phyloP scores from a whole-genome alignment of 2,329 filamentous ascomycete genomes.

The Amauroascus niger region DNA sequence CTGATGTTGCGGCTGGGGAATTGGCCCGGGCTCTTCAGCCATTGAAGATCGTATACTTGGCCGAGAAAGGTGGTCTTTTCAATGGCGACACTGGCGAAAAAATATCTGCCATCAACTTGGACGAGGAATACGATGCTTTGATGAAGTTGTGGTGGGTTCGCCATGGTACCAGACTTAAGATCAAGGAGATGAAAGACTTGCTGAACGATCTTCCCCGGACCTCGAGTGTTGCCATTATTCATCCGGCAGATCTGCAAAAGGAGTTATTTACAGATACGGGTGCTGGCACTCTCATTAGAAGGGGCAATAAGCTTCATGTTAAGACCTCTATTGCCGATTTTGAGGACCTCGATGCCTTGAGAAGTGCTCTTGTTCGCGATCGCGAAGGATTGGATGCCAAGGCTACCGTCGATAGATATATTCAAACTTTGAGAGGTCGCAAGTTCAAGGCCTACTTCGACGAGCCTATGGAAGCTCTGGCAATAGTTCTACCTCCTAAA shows the following conservation, averaged over 20 bases:
- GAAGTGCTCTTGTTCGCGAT: conserved; percentile 72
- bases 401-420: conserved; percentile 75
- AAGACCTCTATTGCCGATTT: conserved; percentile 64
- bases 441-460: conserved; percentile 92
- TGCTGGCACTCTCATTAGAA: conserved; percentile 81
- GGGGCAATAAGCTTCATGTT: conserved; percentile 79
- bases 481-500: conserved; percentile 69
- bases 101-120: conserved; percentile 93
- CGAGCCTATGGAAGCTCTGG: conserved; percentile 84
- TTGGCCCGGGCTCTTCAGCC: conserved; percentile 81
- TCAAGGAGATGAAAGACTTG: conserved; percentile 92
- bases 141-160: conserved; percentile 94
- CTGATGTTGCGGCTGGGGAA: conserved; percentile 90
- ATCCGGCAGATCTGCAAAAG: conserved; percentile 89
- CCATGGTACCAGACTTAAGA: conserved; percentile 91
- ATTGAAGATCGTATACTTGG: conserved; percentile 96
- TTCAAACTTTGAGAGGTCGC: conserved; percentile 65
- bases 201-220: conserved; percentile 79
- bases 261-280: conserved; percentile 95
- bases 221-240: conserved; percentile 94
- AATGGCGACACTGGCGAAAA: conserved; percentile 89
- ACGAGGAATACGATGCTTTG: conserved; percentile 87
- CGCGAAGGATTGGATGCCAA: conserved; percentile 70
- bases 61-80: conserved; percentile 92
- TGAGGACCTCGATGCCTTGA: conserved; percentile 63